Conservation (phyloP, 345 rosid genomes). For the Eucalyptus cloeziana region DNA sequence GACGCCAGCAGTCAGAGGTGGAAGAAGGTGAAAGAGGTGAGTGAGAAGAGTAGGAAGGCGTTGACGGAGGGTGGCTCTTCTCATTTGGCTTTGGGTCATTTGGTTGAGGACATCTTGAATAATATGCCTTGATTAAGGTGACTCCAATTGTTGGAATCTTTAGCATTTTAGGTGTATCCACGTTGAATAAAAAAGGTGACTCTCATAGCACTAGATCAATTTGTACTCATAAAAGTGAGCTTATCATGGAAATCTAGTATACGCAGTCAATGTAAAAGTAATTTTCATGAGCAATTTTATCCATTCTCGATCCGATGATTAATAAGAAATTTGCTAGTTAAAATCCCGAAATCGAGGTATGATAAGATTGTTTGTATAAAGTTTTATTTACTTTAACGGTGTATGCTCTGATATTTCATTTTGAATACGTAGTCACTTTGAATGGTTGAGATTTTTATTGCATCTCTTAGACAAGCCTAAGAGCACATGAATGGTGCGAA, state of each 20-base stretch:
- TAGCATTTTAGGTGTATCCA: no score
- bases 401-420: not conserved
- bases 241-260: not conserved
- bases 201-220: not conserved
- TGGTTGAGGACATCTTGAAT: slow-evolving; percentile 9
- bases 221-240: not conserved
- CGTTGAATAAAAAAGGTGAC: not conserved
- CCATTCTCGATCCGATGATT: no score
- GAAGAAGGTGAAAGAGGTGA: slow-evolving; percentile 12
- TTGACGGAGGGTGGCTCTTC: slow-evolving; percentile 39
- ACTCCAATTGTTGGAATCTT: not conserved
- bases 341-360: no score
- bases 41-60: slow-evolving; percentile 12
- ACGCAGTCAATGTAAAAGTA: slow-evolving; percentile 7
- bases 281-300: no score
- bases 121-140: not conserved
- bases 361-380: not conserved
- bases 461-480: not conserved
- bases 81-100: not conserved
- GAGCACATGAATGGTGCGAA: not conserved
- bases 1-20: not conserved
- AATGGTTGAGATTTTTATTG: not conserved
- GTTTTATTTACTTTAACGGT: not conserved
- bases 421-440: not conserved
- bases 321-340: not conserved